Evolutionary conservation across 805 yeast species (phyloP), one percentile per base, ranked within the genome.

Genomic region (Cyberlindnera euphorbiiphila): DNA sequence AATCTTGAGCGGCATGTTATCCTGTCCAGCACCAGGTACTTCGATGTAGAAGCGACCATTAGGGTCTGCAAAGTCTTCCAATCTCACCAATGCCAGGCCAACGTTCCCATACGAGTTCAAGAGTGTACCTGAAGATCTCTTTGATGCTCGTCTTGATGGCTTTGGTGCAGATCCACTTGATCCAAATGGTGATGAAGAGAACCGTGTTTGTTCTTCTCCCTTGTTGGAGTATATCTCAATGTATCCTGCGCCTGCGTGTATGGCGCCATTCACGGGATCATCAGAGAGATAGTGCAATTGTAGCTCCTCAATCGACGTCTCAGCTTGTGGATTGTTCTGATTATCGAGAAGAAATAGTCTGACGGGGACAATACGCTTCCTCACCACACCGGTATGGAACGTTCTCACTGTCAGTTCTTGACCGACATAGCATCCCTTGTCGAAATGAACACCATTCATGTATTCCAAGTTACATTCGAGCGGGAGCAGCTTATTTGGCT

Each of bases 401-500:
- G 97, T 82, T 51, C 98, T 72, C 13, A 89, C 87, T 0, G 97
- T 89, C 35, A 93, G 67, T 57, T 93, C 99, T 61, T 93, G 98
- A 1, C 99, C 99, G 12, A 87, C 81, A 52, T 93, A 93, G 57
- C 99, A 93, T 2, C 99, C 99, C 59, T 93, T 93, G 46, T 87
- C 81, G 35, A 81, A 76, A 37, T 91, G 86, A 11, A 93, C 60
- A n/a, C 64, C 95, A 47, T 85, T 81, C 62, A 77, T 75, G 50
- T 72, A 77, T 60, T 93, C 98, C 47, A 89, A 64, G 56, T 86
- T 85, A 42, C 76, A 69, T 49, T 93, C 98, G 50, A 93, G 72
- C 1, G 99, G 98, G 4, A 93, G 62, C 47, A 77, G 51, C 54
- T 72, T 70, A 12, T 67, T 67, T 9, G 74, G 68, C 4, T 55